Evolutionary conservation across 1,284 basidiomycete genomes (phyloP).

Genomic region (Ustilago shanxiensis): DNA sequence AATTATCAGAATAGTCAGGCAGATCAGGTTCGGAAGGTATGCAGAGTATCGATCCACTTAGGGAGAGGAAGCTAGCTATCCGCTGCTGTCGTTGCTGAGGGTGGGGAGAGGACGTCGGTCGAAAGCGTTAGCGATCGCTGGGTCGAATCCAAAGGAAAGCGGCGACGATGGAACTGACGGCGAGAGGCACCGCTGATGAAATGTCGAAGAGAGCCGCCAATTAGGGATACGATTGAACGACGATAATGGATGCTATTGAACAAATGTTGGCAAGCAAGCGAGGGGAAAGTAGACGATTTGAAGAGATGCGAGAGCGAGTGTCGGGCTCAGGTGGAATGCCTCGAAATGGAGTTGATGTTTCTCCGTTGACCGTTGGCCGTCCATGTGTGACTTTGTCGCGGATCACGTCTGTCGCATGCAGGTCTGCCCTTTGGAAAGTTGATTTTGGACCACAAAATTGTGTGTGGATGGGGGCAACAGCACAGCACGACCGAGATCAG

Average conservation of each 20-base stretch:
- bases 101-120: neutral
- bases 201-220: neutral
- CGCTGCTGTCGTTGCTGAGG: neutral
- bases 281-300: neutral
- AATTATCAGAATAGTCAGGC: neutral
- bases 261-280: neutral
- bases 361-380: neutral
- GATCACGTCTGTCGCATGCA: constrained; percentile 3
- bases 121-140: neutral
- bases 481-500: neutral
- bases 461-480: neutral
- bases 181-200: neutral
- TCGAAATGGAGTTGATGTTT: neutral
- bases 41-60: neutral
- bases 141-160: neutral
- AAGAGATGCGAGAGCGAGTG: neutral
- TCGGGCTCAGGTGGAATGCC: neutral
- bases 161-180: neutral
- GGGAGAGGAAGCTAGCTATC: neutral
- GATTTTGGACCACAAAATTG: constrained; percentile 1
- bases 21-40: neutral
- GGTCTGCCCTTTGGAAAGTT: neutral
- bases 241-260: too few species aligned
- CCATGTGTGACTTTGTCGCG: constrained; percentile 3
- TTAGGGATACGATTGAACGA: neutral